Evolutionary conservation across 2,329 filamentous ascomycete genomes (phyloP).

Genomic region (Talaromyces amestolkiae): DNA sequence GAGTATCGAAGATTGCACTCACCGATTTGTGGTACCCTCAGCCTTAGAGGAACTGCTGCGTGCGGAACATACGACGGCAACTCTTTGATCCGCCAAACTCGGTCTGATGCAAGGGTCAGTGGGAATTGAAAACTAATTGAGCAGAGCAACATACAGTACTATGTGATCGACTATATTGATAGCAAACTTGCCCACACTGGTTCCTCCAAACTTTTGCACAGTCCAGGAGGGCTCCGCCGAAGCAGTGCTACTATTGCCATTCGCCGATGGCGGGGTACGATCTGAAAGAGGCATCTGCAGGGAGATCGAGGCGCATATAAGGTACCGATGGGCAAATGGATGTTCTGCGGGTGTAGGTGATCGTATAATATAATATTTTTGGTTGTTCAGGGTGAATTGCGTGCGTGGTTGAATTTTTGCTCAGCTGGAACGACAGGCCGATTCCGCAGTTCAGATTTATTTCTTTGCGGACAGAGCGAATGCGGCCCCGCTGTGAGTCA

Average conservation of each 20-base stretch:
- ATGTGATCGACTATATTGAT: constrained; percentile 66
- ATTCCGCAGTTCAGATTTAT: constrained; percentile 11
- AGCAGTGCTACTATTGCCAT: constrained; percentile 17
- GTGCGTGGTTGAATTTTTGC: constrained; percentile 4
- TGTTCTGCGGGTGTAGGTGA: neutral
- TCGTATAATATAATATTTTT: neutral
- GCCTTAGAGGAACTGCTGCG: constrained; percentile 91
- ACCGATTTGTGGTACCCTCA: constrained; percentile 93
- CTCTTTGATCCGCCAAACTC: constrained; percentile 65
- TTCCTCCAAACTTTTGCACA: constrained; percentile 93
- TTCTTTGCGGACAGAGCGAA: constrained; percentile 1
- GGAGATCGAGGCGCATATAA: neutral
- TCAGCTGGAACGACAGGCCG: neutral
- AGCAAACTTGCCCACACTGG: constrained; percentile 91
- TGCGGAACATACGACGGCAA: constrained; percentile 93
- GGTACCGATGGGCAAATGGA: neutral
- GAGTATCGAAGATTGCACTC: constrained; percentile 42
- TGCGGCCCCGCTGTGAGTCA: constrained; percentile 14
- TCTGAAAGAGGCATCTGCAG: constrained; percentile 21
- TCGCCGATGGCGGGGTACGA: constrained; percentile 13
- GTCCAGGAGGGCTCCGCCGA: constrained; percentile 60
- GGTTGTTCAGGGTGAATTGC: neutral
- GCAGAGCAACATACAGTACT: constrained; percentile 40
- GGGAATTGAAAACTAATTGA: neutral
- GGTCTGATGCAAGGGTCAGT: constrained; percentile 43